Percentiles rank a stretch among this genome's conserved stretches.
Conservation (phyloP, 2,329 filamentous ascomycete genomes). For the Aspergillus floridensis region DNA sequence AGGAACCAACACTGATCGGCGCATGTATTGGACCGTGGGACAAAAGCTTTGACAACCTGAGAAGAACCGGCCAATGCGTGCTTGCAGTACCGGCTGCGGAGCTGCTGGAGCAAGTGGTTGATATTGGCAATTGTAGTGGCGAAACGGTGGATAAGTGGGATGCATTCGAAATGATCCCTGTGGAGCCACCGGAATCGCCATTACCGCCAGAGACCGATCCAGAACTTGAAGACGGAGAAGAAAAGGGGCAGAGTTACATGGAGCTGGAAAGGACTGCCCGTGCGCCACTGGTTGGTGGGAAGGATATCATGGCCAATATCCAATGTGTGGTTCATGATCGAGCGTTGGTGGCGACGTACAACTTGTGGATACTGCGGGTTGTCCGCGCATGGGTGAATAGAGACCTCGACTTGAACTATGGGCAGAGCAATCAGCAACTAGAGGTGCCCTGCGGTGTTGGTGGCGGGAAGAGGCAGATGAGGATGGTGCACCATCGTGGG, state of each 20-base stretch:
- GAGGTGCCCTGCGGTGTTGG: neutral
- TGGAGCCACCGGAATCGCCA: neutral
- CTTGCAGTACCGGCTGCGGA: conserved; percentile 4
- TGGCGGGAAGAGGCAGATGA: conserved; percentile 5
- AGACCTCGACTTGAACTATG: conserved; percentile 5
- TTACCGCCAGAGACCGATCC: neutral
- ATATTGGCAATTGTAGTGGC: conserved; percentile 7
- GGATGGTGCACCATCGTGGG: conserved; percentile 6
- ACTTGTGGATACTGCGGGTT: conserved; percentile 2
- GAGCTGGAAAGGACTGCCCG: neutral
- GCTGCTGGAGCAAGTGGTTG: conserved; percentile 1
- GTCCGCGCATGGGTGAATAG: conserved; percentile 1
- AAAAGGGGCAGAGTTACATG: neutral
- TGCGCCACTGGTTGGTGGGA: conserved; percentile 2
- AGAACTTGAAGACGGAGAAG: neutral
- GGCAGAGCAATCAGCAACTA: neutral
- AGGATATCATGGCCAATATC: conserved; percentile 2
- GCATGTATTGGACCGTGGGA: conserved; percentile 7
- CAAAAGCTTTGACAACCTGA: conserved; percentile 4
- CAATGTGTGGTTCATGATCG: conserved; percentile 4
- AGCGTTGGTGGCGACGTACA: conserved; percentile 6
- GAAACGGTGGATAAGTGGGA: conserved; percentile 3
- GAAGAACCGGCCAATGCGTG: conserved; percentile 4
- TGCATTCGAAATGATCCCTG: neutral
- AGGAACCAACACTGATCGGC: conserved; percentile 4